These are phyloP conservation scores for Yamadazyma sp. DNA, from an alignment of 805 yeast genomes.

Conservation along the genomic window DNA sequence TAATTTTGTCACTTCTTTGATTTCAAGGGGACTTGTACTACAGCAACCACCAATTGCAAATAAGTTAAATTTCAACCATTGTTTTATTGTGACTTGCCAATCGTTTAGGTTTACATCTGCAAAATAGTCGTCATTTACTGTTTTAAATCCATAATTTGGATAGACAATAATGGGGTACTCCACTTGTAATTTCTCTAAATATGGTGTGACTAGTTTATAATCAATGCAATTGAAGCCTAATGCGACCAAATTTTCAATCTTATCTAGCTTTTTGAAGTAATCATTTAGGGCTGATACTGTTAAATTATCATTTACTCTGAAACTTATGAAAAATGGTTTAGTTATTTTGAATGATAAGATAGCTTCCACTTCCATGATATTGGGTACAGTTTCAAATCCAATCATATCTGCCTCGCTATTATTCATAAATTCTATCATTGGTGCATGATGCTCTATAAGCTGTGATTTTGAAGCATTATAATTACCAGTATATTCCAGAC, in stretches of 20 bases:
- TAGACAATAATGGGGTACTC: conserved; percentile 50
- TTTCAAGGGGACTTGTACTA: conserved; percentile 52
- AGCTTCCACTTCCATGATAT: conserved; percentile 51
- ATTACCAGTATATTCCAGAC: conserved; percentile 74
- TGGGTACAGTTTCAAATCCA: conserved; percentile 74
- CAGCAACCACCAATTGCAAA: conserved; percentile 73
- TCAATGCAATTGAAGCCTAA: conserved; percentile 73
- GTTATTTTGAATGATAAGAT: conserved; percentile 26
- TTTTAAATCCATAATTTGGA: conserved; percentile 67
- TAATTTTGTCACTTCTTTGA: no score
- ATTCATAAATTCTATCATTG: conserved; percentile 35
- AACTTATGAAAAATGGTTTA: conserved; percentile 47
- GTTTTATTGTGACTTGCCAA: conserved; percentile 20
- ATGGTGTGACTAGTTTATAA: conserved; percentile 37
- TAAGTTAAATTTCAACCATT: conserved; percentile 25
- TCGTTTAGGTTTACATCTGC: neutral
- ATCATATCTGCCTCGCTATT: conserved; percentile 49
- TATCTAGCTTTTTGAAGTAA: neutral
- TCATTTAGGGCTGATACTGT: neutral
- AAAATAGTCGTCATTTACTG: conserved; percentile 14
- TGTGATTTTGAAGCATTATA: conserved; percentile 31
- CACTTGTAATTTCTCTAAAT: conserved; percentile 19
- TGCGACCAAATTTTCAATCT: conserved; percentile 33
- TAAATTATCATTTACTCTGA: conserved; percentile 21
- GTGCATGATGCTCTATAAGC: conserved; percentile 50